Percentiles rank a stretch among this genome's conserved stretches.
phyloP scores from a whole-genome alignment of 306 rosid genomes.

The Trifolium pratense region DNA sequence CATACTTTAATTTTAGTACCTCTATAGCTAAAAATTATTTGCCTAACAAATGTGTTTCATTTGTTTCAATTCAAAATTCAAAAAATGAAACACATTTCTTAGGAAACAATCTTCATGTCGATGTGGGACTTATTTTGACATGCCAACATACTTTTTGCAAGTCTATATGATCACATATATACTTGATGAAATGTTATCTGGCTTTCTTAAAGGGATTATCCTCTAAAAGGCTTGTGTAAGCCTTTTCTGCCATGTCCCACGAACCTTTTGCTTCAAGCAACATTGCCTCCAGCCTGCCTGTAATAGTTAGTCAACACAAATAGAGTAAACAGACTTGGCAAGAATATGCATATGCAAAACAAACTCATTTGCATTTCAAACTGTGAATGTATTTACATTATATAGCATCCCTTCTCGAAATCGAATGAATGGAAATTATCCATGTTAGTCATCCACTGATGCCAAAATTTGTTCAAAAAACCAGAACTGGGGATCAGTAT shows the following conservation, averaged over 20 bases:
- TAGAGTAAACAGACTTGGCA: too few species aligned
- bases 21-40: too few species aligned
- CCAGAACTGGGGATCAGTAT: conserved; percentile 27
- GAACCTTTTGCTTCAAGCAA: conserved; percentile 97
- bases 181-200: too few species aligned
- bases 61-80: too few species aligned
- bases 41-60: too few species aligned
- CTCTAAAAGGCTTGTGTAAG: conserved; percentile 89
- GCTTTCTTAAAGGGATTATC: too few species aligned
- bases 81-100: too few species aligned
- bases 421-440: conserved; percentile 27
- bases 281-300: conserved; percentile 96
- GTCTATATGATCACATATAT: too few species aligned
- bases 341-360: conserved; percentile 28
- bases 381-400: not conserved
- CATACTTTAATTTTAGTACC: too few species aligned
- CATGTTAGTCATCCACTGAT: conserved; percentile 17
- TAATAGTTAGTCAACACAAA: conserved; percentile 38
- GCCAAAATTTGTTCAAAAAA: conserved; percentile 16
- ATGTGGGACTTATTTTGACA: too few species aligned
- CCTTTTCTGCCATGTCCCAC: conserved; percentile 93
- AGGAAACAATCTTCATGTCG: too few species aligned
- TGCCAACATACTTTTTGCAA: too few species aligned
- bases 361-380: conserved; percentile 7
- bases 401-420: conserved; percentile 19